Evolutionary conservation across 2,329 filamentous ascomycete species (phyloP).

Genomic region (Aspergillus pseudonomiae): DNA sequence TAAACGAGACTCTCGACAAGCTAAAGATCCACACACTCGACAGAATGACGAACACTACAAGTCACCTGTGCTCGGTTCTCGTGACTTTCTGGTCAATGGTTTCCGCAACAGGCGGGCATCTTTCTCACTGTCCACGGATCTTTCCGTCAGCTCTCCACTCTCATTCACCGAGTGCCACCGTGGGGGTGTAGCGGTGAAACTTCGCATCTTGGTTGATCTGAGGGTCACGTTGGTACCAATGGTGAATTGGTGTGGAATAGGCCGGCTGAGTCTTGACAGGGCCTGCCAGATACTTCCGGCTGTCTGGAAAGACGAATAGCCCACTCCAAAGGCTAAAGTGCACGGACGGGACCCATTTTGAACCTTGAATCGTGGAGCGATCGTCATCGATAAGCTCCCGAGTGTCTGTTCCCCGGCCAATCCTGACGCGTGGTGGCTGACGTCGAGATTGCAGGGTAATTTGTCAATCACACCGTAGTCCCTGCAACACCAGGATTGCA

Average conservation of each 20-base stretch:
- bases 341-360: background rate
- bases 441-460: slow-evolving; percentile 5
- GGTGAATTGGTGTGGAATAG: background rate
- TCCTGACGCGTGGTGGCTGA: background rate
- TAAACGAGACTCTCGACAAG: background rate
- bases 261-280: background rate
- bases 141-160: background rate
- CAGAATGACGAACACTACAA: background rate
- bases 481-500: slow-evolving; percentile 5
- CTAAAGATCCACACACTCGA: background rate
- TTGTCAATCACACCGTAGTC: background rate
- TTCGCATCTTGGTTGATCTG: background rate
- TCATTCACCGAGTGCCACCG: background rate
- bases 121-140: background rate
- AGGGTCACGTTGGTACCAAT: background rate
- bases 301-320: background rate
- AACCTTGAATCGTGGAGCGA: slow-evolving; percentile 1
- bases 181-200: background rate
- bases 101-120: background rate
- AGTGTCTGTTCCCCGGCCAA: background rate
- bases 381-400: slow-evolving; percentile 4
- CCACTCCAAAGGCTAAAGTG: background rate
- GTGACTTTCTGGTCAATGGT: background rate
- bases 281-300: too few species aligned
- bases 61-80: background rate